Base-by-base conservation (phyloP, 805 yeast genomes). In the Metschnikowia kofuensis region DNA sequence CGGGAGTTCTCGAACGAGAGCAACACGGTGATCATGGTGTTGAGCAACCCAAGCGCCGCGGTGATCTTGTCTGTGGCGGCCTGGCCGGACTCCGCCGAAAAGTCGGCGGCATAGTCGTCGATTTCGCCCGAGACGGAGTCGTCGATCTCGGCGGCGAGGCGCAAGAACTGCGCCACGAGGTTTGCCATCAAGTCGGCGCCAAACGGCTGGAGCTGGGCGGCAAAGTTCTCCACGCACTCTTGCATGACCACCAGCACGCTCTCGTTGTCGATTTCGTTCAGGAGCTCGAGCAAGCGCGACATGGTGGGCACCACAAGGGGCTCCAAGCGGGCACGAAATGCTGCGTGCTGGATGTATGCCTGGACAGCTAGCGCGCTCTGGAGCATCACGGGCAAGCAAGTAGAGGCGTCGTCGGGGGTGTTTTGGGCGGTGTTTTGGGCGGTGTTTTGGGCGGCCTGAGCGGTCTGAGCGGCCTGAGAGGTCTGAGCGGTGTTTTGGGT, bases 211-310 rank as follows among this genome's bases (percentile, higher is more conserved):
- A 92, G 75, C 66, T 92, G 95, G 55, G 84, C 87, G 6, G 96
- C 78, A 67, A 86, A 94, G 50, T 80, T 82, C 62, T 91, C 97
- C 30, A 92, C 97, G 63, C 94, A 85, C 59, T 91, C 97, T 72
- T 92, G 98, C 85, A 92, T 89, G 7, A 92, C 96, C 26, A 85
- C 87, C 21, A 96, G 82, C 29, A 94, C 78, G 1, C 90, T 80
- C 62, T 94, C 99, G 49, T 86, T 83, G 60, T 92, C 99, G 55
- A 91, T 82, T 50, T 84, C 83, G 60, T 88, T 85, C 4, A 96
- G 84, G 40, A 92, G 69, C 9, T 77, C 79, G 55, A 92, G 72
- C 49, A 94, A 72, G 55, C 79, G 83, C 53, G 89, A 88, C 89
- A 94, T 88, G 0, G 91, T 82, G 35, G 87, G 87, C 31, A 91